Evolutionary conservation across 2,329 filamentous ascomycete species (phyloP).

Genomic region (Colletotrichum endophyticum): DNA sequence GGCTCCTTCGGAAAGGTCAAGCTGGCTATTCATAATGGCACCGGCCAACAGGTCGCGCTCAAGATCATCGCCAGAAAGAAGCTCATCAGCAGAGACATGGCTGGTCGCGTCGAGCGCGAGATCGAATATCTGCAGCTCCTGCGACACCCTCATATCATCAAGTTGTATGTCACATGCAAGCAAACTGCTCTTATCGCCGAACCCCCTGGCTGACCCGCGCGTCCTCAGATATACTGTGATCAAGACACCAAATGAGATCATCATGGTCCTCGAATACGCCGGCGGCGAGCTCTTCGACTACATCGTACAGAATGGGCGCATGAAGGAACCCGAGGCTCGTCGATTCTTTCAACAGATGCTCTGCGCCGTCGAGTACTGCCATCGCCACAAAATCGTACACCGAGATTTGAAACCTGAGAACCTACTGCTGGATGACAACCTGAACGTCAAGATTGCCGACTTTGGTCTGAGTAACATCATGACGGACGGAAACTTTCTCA

Average conservation of each 20-base stretch:
- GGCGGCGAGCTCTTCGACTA: conserved; percentile 98
- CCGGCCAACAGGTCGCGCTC: conserved; percentile 92
- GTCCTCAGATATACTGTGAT: conserved; percentile 87
- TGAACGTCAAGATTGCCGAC: conserved; percentile 99
- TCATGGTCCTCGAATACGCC: conserved; percentile 99
- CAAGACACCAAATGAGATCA: conserved; percentile 91
- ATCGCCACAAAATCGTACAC: conserved; percentile 98
- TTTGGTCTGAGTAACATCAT: conserved; percentile 99
- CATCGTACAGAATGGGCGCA: conserved; percentile 91
- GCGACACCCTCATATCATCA: conserved; percentile 98
- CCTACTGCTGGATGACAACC: conserved; percentile 88
- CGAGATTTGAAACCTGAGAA: conserved; percentile 98
- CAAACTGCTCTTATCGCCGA: not conserved
- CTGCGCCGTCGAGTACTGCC: conserved; percentile 98
- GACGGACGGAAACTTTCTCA: conserved; percentile 99
- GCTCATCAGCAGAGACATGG: conserved; percentile 96
- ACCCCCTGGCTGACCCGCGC: not conserved
- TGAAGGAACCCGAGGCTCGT: conserved; percentile 90
- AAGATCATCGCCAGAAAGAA: conserved; percentile 98
- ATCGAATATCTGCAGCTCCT: conserved; percentile 97
- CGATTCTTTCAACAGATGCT: conserved; percentile 99
- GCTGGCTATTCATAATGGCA: conserved; percentile 89
- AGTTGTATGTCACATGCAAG: conserved; percentile 68
- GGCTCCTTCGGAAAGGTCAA: conserved; percentile 99
- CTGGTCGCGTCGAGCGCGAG: conserved; percentile 94